Base-by-base conservation (phyloP, 2,329 filamentous ascomycete genomes). In the Talaromyces sp. region DNA sequence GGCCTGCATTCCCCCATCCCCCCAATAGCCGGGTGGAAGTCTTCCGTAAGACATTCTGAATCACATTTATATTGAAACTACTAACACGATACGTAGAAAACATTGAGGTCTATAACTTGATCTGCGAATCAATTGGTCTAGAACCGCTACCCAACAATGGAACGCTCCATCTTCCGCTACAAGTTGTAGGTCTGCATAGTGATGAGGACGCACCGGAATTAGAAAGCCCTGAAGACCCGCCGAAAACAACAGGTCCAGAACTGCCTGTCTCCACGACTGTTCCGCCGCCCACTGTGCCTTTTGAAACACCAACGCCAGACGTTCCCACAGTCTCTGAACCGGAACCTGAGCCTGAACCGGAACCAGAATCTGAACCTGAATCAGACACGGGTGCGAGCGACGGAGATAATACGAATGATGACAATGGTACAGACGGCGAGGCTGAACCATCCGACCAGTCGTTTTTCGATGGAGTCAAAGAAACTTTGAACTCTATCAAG, bases 61-160 rank as follows among this genome's bases (percentile, higher is more conserved):
- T 43, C 2, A 19, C 41, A 2, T 43, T n/a, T 19, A 29, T 29
- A 38, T 19, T 49, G 27, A 14, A 24, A 19, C 4, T 38, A 57
- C 53, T 62, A 57, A 62, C 27, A 31, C 14, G 4, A 19, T 21
- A 17, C 19, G 26, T 67, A 93, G 90, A 97, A 84, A 98, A 98
- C 65, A 93, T 86, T 62, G 90, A 97, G 69, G 89, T 98, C 9
- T 98, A 98, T 77, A 96, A 96, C 69, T 90, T 98, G 64, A 77
- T 98, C 51, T 97, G 93, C 72, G 93, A 97, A 75, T 93, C 90
- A 0, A 77, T 98, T 27, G 87, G 88, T 13, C 78, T 98, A 60
- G 73, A 75, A 4, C 90, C 92, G 0, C 82, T 82, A 58, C 85
- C 90, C 0, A 97, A 96, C 72, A 98, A 98, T 70, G 93, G 93